Evolutionary conservation across 805 yeast genomes (phyloP), one percentile per base, ranked within the genome.

Genomic region (Kluyveromyces starmeri): DNA sequence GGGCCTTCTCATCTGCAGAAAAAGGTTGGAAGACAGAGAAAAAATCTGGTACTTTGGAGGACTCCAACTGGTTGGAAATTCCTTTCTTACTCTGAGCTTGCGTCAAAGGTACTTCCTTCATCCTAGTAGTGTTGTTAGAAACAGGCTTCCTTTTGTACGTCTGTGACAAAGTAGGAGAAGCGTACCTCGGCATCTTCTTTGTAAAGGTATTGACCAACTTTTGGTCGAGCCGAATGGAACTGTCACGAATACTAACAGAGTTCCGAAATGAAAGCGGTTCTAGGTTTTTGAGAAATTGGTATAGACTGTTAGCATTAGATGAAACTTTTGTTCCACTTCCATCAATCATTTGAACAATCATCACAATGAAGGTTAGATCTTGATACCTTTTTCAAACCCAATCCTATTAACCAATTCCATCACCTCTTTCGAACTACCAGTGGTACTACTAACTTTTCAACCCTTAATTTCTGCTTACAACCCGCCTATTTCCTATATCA

Each of bases 11-110:
- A 5, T 7, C 13, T 6, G 17, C 5, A 16, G 19, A 5, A 26
- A n/a, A 9, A 7, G 32, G 32, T 20, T 19, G 18, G 17, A 28
- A 28, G 5, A 28, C 32, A 18, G 32, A 28, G 15, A 10, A 18
- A 18, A 28, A 28, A 12, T 28, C 14, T 4, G 32, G 32, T 4
- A 10, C 13, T 14, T 23, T 23, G 23, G 23, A 8, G 11, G 8
- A 8, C 8, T 20, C n/a, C n/a, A n/a, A n/a, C n/a, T n/a, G n/a
- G n/a, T n/a, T n/a, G n/a, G n/a, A n/a, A n/a, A n/a, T n/a, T n/a
- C n/a, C n/a, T n/a, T 20, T 20, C 23, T 20, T 20, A 9, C 23
- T 20, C 23, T 20, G 9, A 20, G 23, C 23, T 9, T 20, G 9
- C 23, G 23, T n/a, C n/a, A n/a, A n/a, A n/a, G n/a, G n/a, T n/a